Conservation (phyloP, 1,284 basidiomycete species). For the Entoloma clypeatum region DNA sequence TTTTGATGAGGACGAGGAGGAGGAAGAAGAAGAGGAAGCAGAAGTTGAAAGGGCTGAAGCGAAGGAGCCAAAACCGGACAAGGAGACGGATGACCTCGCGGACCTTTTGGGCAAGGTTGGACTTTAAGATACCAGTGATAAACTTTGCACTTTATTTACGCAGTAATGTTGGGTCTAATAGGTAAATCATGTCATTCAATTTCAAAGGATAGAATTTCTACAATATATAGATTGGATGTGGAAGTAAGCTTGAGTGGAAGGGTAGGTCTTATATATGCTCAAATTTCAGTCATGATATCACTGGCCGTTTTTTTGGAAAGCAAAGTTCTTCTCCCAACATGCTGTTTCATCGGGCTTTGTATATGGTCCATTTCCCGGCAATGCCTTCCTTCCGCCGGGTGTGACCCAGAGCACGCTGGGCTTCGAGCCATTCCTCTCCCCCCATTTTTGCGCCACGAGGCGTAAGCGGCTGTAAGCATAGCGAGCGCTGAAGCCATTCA, state of each 20-base stretch:
- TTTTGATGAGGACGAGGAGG: constrained; percentile 71
- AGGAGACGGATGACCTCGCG: constrained; percentile 51
- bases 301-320: no score
- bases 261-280: constrained; percentile 4
- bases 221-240: not conserved
- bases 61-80: constrained; percentile 30
- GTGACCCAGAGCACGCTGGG: constrained; percentile 40
- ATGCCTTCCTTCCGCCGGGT: constrained; percentile 49
- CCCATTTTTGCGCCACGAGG: constrained; percentile 23
- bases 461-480: constrained; percentile 36
- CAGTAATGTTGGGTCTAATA: no score
- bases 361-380: constrained; percentile 56
- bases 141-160: constrained; percentile 4
- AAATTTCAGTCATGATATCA: no score
- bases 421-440: constrained; percentile 51
- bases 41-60: constrained; percentile 28
- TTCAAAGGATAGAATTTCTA: no score
- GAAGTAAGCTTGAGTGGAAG: constrained; percentile 1
- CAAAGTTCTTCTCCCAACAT: no score
- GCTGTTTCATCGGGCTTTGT: constrained; percentile 32
- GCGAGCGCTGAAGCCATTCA: constrained; percentile 49
- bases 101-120: constrained; percentile 56
- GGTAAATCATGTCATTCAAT: no score
- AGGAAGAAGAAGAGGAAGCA: constrained; percentile 48
- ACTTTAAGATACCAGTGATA: constrained; percentile 27